Evolutionary conservation across 2,329 filamentous ascomycete species (phyloP).

Genomic region (Pseudogymnoascus sp.): DNA sequence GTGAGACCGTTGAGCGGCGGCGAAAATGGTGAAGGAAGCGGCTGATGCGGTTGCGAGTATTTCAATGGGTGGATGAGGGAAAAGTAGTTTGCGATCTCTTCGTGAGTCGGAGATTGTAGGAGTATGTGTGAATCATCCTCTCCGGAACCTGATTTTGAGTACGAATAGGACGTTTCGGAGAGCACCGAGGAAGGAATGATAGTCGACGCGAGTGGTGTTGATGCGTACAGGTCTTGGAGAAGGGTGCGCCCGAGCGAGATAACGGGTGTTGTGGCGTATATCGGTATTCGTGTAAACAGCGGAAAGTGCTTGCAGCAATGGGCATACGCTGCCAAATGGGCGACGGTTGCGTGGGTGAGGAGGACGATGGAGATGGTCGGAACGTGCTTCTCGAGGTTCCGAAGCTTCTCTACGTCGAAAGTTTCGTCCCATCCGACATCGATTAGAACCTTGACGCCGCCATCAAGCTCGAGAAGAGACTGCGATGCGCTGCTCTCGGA

Average conservation of each 20-base stretch:
- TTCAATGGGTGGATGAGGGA: slow-evolving; percentile 84
- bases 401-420: slow-evolving; percentile 75
- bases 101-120: slow-evolving; percentile 63
- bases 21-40: slow-evolving; percentile 76
- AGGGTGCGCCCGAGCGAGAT: slow-evolving; percentile 87
- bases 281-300: slow-evolving; percentile 80
- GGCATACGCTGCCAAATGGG: slow-evolving; percentile 86
- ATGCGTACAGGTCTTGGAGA: slow-evolving; percentile 85
- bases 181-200: slow-evolving; percentile 68
- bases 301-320: slow-evolving; percentile 97
- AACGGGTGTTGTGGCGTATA: slow-evolving; percentile 90
- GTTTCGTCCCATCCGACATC: slow-evolving; percentile 94
- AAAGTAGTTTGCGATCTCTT: slow-evolving; percentile 91
- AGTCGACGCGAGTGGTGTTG: slow-evolving; percentile 78
- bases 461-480: slow-evolving; percentile 93
- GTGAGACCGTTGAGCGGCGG: slow-evolving; percentile 85
- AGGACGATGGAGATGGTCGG: slow-evolving; percentile 89
- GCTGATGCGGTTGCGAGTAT: slow-evolving; percentile 93
- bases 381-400: slow-evolving; percentile 87
- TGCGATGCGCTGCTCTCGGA: slow-evolving; percentile 81
- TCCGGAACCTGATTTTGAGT: slow-evolving; percentile 42
- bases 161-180: slow-evolving; percentile 53
- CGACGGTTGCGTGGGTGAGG: slow-evolving; percentile 84
- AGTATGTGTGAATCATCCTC: slow-evolving; percentile 46
- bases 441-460: slow-evolving; percentile 88